Percentiles rank a stretch among this genome's conserved stretches.
Conservation (phyloP, 257 asterid genomes). For the Oldenlandia corymbosa region DNA sequence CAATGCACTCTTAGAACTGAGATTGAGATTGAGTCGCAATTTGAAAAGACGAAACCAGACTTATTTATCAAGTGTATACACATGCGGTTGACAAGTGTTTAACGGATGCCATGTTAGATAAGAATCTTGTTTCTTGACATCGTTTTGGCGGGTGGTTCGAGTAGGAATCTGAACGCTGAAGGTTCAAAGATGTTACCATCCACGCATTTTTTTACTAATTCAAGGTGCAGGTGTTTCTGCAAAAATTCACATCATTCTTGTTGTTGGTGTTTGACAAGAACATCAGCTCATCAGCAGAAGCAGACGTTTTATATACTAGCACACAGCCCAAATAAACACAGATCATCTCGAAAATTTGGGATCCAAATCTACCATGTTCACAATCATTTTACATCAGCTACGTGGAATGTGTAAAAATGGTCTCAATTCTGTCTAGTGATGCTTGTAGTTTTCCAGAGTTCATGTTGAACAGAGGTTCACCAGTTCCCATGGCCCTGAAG, state of each 20-base stretch:
- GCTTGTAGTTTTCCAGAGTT: constrained; percentile 83
- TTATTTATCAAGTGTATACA: no score
- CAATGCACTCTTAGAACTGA: no score
- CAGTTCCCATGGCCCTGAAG: constrained; percentile 72
- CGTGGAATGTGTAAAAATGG: constrained; percentile 52
- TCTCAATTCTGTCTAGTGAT: constrained; percentile 91
- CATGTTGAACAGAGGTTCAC: constrained; percentile 83
- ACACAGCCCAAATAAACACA: background rate
- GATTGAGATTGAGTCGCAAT: no score
- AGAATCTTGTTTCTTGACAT: no score
- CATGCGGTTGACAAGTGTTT: no score
- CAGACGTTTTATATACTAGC: background rate
- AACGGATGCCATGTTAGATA: no score
- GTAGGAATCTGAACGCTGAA: no score
- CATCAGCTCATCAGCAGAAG: background rate
- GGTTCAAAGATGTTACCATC: no score
- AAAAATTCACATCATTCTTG: background rate
- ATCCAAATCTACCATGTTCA: background rate
- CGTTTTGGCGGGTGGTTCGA: no score
- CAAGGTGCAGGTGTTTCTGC: background rate
- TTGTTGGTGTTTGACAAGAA: background rate
- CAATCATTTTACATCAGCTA: constrained; percentile 4
- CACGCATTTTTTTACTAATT: background rate
- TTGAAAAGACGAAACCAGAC: no score
- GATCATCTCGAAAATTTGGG: background rate